Conservation (phyloP, 176 grass and related monocot genomes). For the Oryza longistaminata region DNA sequence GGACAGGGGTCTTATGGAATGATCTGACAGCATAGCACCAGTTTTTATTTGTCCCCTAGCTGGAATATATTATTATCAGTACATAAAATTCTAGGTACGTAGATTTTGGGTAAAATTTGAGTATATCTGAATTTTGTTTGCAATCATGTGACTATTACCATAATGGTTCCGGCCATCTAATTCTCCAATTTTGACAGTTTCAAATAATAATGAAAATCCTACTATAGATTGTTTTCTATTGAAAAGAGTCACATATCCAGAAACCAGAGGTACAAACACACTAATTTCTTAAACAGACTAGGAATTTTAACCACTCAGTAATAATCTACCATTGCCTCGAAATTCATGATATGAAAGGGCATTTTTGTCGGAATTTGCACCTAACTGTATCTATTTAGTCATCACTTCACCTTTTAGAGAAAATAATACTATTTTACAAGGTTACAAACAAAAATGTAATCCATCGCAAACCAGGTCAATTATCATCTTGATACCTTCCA, state of each 20-base stretch:
- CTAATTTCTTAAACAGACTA: neutral
- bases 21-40: neutral
- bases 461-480: neutral
- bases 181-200: too few species aligned
- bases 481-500: neutral
- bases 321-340: neutral
- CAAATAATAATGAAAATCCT: too few species aligned
- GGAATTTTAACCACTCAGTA: neutral
- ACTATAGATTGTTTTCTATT: too few species aligned
- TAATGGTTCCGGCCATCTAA: too few species aligned
- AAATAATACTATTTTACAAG: neutral
- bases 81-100: neutral
- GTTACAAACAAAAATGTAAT: neutral
- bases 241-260: neutral
- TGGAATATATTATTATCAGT: neutral
- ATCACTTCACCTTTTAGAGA: neutral
- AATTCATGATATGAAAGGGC: neutral
- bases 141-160: neutral
- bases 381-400: too few species aligned
- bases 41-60: neutral
- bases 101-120: neutral
- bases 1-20: neutral
- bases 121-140: neutral
- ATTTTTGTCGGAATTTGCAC: too few species aligned
- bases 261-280: neutral